phyloP scores from a whole-genome alignment of 1,284 basidiomycete genomes.

The Ustilago curta region DNA sequence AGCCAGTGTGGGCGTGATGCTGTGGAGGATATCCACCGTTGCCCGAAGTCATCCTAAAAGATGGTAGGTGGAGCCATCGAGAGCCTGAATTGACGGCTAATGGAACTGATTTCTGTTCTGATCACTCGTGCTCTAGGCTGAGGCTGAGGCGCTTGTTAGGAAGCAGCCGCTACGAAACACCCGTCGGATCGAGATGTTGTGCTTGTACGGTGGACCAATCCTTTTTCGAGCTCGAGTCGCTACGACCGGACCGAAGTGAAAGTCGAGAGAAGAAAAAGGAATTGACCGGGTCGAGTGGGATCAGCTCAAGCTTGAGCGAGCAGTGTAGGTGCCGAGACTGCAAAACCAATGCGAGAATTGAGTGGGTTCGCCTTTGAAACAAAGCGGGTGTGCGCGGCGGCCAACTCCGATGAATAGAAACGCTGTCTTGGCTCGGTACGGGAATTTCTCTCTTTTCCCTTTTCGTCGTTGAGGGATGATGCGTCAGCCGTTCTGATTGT shows the following conservation, averaged over 20 bases:
- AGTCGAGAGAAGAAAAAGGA: background rate
- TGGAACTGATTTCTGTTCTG: background rate
- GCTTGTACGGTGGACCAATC: too few relatives aligned
- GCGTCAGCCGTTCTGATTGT: background rate
- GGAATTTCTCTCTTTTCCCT: background rate
- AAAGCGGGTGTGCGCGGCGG: conserved; percentile 6
- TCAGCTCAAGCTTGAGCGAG: background rate
- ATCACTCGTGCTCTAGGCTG: background rate
- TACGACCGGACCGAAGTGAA: background rate
- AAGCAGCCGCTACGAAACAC: background rate
- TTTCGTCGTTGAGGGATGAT: background rate
- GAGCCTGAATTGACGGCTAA: background rate
- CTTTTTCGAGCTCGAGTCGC: too few relatives aligned
- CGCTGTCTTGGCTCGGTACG: background rate
- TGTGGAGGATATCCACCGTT: conserved; percentile 27
- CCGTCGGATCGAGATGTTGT: background rate
- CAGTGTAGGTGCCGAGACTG: background rate
- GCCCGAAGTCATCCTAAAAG: conserved; percentile 23
- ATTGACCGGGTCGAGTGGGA: background rate
- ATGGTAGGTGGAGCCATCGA: conserved; percentile 8
- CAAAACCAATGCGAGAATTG: too few relatives aligned
- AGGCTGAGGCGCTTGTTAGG: background rate
- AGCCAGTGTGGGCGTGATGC: conserved; percentile 15
- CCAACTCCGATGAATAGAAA: background rate
- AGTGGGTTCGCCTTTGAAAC: background rate